Evolutionary conservation across 2,329 filamentous ascomycete genomes (phyloP), one percentile per base, ranked within the genome.

Genomic region (Scedosporium minutisporum): DNA sequence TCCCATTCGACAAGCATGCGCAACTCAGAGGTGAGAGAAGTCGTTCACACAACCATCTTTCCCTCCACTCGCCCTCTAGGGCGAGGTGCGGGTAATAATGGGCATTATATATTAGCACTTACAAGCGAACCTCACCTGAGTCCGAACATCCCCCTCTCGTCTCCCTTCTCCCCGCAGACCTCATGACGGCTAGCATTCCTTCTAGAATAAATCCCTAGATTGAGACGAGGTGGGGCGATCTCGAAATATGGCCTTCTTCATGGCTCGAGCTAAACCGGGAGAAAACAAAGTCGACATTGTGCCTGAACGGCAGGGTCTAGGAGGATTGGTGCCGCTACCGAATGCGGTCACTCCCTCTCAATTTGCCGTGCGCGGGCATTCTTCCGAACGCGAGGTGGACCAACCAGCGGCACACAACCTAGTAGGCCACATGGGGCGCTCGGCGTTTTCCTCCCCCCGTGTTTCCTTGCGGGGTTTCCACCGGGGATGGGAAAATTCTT

Each of bases 201-300:
- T 55, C 51, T 55, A 55, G 51, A 55, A 55, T 55, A 55, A 55
- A 23, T 55, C 51, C 18, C 51, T 55, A 55, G 51, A 55, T 27
- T 55, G 23, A 55, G 6, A 5, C 23, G 29, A 27, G 18, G 51
- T 27, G 51, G 51, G 51, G 18, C 18, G 51, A 55, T 14, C 18
- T 55, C 51, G 10, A 23, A 55, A 14, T 55, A 23, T 55, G 51
- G 18, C 23, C 51, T 14, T 55, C 6, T 16, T 55, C 12, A 12
- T 55, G 51, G 18, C 51, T 10, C 51, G 23, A 55, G 18, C 51
- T 23, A 27, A 38, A 27, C 51, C 51, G 51, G 51, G 51, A 55
- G 51, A 55, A 46, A 55, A 55, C 51, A 55, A 27, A n/a, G 51
- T 27, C 12, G 51, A 55, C 23, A 55, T 55, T 55, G 51, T 55